Evolutionary conservation across 495 filamentous ascomycete genomes (phyloP), one percentile per base, ranked within the genome.

Genomic region (Cladorrhinum samala): DNA sequence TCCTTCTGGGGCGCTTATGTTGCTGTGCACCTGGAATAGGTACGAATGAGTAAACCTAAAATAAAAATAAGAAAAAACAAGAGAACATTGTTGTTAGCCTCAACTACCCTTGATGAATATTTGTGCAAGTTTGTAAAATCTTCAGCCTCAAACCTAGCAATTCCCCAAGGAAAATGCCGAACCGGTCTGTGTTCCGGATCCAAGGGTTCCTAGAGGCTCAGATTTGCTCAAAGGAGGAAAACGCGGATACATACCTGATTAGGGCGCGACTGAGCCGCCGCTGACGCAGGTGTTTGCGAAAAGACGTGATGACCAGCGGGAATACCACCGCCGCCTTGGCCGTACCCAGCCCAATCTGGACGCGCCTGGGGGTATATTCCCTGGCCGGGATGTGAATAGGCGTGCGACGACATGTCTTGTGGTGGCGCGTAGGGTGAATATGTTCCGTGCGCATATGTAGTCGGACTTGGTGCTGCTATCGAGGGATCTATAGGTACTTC

Each of bases 401-500:
- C 74, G 64, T 88, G 86, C 55, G 25, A 23, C 13, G 82, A 69
- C 85, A 94, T 91, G 47, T 95, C 88, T 75, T 88, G 87, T 14
- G 87, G 86, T 37, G 87, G 83, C 42, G 68, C 68, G 73, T 95
- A 96, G 24, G 90, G 89, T 54, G 91, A 88, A 72, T 95, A 83
- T 59, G 83, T 80, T 27, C 65, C 69, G 47, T 85, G 82, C 61
- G 88, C 83, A 65, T 96, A 96, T 57, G 89, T 87, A 46, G 92
- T 88, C 48, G 92, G 89, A 77, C 90, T 96, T 53, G 89, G 84
- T 61, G 87, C 85, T 70, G 93, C 87, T 61, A 96, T 93, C 61
- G 90, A 91, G 58, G 92, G 90, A 94, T 98, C 93, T 96, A 95
- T 87, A 87, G 89, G 91, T 76, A 93, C 82, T 82, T 89, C 84